Percentiles rank a stretch among this genome's conserved stretches.
phyloP scores from a whole-genome alignment of 139 green algal genomes.

The Micromonas pusilla region DNA sequence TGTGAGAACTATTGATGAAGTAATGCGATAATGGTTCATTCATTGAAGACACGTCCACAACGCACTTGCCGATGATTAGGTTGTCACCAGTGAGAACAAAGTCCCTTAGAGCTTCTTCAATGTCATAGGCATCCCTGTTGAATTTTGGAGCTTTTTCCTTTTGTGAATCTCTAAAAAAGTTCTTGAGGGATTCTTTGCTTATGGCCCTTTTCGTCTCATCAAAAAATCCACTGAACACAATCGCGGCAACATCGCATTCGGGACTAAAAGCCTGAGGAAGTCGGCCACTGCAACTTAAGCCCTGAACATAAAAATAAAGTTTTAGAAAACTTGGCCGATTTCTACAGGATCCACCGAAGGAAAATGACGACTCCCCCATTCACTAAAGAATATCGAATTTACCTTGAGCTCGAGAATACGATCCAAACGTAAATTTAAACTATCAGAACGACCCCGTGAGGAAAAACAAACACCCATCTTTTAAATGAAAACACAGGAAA shows the following conservation, averaged over 20 bases:
- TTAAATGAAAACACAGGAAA: too few relatives aligned
- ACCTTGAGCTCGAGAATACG: too few relatives aligned
- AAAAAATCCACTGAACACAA: not conserved
- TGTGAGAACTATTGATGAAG: conserved; percentile 33
- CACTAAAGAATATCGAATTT: too few relatives aligned
- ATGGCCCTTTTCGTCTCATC: not conserved
- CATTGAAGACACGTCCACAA: not conserved
- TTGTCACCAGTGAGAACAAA: not conserved
- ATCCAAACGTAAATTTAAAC: too few relatives aligned
- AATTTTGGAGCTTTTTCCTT: not conserved
- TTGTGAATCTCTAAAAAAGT: not conserved
- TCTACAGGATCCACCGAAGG: too few relatives aligned
- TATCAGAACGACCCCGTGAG: too few relatives aligned
- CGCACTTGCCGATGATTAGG: not conserved
- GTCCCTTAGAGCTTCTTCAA: not conserved
- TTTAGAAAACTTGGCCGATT: too few relatives aligned
- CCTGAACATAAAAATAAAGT: too few relatives aligned
- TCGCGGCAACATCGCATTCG: not conserved
- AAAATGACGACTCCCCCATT: too few relatives aligned
- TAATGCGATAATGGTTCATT: conserved; percentile 16
- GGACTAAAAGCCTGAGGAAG: too few relatives aligned
- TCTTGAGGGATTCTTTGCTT: not conserved
- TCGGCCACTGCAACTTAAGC: too few relatives aligned
- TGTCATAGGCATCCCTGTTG: not conserved
- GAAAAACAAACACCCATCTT: too few relatives aligned